These are phyloP conservation scores for Colletotrichum viniferum DNA, from an alignment of 2,329 filamentous ascomycete species.

Conservation along the genomic window DNA sequence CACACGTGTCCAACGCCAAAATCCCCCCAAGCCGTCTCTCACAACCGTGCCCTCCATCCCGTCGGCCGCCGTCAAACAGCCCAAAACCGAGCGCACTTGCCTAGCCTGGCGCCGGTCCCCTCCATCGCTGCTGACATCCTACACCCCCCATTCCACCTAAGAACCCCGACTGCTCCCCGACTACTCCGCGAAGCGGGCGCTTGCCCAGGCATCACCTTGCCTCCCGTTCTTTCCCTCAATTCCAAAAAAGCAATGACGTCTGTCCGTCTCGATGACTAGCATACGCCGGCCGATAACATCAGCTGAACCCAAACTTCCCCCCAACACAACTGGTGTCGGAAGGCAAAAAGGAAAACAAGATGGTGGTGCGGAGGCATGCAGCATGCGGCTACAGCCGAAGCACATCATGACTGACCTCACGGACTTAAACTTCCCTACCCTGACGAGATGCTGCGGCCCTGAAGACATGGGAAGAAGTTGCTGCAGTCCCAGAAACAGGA, in stretches of 20 bases:
- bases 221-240: neutral
- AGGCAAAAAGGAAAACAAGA: neutral
- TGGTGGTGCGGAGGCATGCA: neutral
- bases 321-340: neutral
- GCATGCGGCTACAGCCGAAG: neutral
- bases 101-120: neutral
- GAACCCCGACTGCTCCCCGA: neutral
- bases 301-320: neutral
- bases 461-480: neutral
- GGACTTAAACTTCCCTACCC: neutral
- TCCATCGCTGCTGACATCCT: neutral
- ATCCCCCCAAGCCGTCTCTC: neutral
- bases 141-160: neutral
- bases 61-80: neutral
- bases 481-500: neutral
- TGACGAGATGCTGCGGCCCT: neutral
- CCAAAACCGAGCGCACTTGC: neutral
- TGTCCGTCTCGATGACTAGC: neutral
- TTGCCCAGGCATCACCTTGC: neutral
- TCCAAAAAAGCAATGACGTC: neutral
- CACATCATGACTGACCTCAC: neutral
- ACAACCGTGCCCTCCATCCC: neutral
- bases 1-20: neutral
- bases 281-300: neutral
- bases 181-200: neutral